These are phyloP conservation scores for Talaromyces sp. DNA, from an alignment of 2,329 filamentous ascomycete species.

Conservation along the genomic window DNA sequence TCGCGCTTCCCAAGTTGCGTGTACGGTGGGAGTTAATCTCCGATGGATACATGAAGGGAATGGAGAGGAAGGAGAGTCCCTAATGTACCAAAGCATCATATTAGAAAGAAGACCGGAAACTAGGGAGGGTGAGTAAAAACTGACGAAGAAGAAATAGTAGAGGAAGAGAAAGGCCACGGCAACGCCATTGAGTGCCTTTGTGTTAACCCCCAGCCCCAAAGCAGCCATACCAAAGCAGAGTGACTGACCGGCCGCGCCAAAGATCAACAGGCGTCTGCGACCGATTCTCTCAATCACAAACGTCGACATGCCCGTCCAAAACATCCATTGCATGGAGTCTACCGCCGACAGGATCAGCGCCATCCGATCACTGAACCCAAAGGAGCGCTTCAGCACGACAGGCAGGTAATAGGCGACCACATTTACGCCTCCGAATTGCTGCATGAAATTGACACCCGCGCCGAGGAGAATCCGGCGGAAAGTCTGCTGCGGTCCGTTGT, in stretches of 20 bases:
- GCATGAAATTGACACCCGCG: neutral
- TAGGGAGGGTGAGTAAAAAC: neutral
- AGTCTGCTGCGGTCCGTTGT: neutral
- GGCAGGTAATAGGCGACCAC: neutral
- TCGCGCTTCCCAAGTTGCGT: constrained; percentile 6
- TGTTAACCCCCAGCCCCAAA: constrained; percentile 34
- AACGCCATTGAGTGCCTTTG: constrained; percentile 36
- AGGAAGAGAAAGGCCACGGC: constrained; percentile 37
- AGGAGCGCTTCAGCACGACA: constrained; percentile 26
- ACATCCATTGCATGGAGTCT: constrained; percentile 5
- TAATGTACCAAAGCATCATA: neutral
- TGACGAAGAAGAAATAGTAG: constrained; percentile 10
- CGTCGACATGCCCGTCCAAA: constrained; percentile 12
- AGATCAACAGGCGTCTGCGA: constrained; percentile 27
- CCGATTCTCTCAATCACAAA: neutral
- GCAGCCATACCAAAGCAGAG: constrained; percentile 43
- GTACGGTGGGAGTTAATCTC: constrained; percentile 13
- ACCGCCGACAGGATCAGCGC: constrained; percentile 26
- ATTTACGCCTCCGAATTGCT: neutral
- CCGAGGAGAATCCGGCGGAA: neutral
- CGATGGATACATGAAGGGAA: constrained; percentile 19
- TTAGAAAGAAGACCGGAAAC: neutral
- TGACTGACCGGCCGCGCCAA: constrained; percentile 38
- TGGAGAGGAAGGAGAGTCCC: constrained; percentile 8
- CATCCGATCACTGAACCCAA: constrained; percentile 41